Evolutionary conservation across 371 early-diverging fungal species (phyloP), one percentile per base, ranked within the genome.

Genomic region (Rhizopus microsporus): DNA sequence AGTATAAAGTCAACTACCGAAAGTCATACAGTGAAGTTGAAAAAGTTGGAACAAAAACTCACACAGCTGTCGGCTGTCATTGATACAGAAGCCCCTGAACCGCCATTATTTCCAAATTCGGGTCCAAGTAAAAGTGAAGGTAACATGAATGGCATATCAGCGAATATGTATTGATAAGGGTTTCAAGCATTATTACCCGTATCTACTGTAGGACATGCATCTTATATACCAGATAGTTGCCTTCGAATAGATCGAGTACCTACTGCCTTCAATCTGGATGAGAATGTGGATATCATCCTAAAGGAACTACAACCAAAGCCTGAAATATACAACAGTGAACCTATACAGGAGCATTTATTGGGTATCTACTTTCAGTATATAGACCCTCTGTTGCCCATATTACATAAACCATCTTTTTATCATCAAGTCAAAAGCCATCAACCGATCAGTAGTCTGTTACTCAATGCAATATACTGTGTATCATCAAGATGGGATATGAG

Each of bases 361-460:
- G 71, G 78, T 23, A 68, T 83, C 38, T 91, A 80, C 72, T 91
- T 91, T 69, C 68, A 80, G 34, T 78, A 75, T 52, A 78, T 89
- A 7, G 84, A 91, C 68, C 84, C 86, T 1, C 77, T 81, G 44
- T 72, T 89, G 33, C 89, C 90, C 0, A 73, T 88, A 5, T 51
- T 88, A 15, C 81, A 88, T 66, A 77, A 78, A 48, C 64, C 77
- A 5, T 72, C 86, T 0, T 68, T 71, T 50, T 49, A 58, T 6
- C 57, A 63, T 4, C 57, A 62, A n/a, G 3, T 62, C 12, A 7
- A 43, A 17, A 51, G 35, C 15, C 45, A 44, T 15, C 33, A 63
- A 29, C 52, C 45, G 7, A 17, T 48, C 5, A 56, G 46, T 42
- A 34, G 47, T 3, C 12, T 69, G 0, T 45, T 74, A 15, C 35